Base-by-base conservation (phyloP, 441 rosid genomes). In the Corymbia calophylla region DNA sequence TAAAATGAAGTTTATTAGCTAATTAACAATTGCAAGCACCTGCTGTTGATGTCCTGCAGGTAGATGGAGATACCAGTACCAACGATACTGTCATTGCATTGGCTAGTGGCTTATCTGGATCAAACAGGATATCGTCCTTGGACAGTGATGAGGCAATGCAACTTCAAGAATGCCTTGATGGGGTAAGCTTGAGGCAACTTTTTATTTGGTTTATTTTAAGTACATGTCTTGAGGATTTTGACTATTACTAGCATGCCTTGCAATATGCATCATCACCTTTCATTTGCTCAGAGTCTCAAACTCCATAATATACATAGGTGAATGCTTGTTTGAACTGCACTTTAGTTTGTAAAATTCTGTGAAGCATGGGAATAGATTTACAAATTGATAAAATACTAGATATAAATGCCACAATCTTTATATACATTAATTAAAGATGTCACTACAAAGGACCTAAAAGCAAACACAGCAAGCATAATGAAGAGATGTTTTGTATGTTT, bases 41-140 rank as follows among this genome's bases (percentile, higher is more conserved):
- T 31, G 32, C 16, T 53, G 31, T 53, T 89, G 85, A 27, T 68
- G 11, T 53, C 31, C 88, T 88, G 51, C 92, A 98, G 99, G 99
- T 98, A 89, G 99, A 98, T 94, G 99, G 99, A 68, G 99, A 95
- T 94, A 96, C 99, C 56, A 97, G 99, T 91, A 96, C 99, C 87
- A 98, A 98, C 54, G 99, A 98, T 90, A 95, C 99, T 90, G 96
- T 98, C 89, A 94, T 97, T 91, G 99, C 99, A 91, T 94, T 98
- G 93, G 99, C 99, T 35, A 98, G 99, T 62, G 97, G 99, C 56
- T 89, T 97, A 68, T 95, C 99, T 91, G 95, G 98, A 92, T 96
- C 97, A 91, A 91, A 93, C 88, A 87, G 82, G 88, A 93, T 98
- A 89, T 93, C 98, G 87, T 96, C 98, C 87, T 89, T 96, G 87